These are phyloP conservation scores for Cladosporium cucumerinum DNA, from an alignment of 2,329 filamentous ascomycete species.

Conservation along the genomic window DNA sequence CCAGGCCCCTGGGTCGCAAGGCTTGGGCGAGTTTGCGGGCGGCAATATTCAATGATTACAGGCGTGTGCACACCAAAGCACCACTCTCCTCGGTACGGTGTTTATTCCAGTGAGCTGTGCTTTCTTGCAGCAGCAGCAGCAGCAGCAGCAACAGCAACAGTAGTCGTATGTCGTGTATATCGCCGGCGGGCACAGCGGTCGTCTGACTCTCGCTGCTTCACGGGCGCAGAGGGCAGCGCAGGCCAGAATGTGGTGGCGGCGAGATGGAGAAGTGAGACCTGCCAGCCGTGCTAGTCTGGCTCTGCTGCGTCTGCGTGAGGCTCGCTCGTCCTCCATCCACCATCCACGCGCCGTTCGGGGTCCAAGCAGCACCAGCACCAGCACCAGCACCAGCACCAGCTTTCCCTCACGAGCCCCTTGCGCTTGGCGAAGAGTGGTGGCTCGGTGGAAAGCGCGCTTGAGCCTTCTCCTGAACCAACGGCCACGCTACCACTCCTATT, in stretches of 20 bases:
- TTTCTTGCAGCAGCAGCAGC: slow-evolving; percentile 2
- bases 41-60: background rate
- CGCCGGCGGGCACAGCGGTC: background rate
- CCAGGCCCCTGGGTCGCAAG: slow-evolving; percentile 6
- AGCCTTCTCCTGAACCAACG: slow-evolving; percentile 11
- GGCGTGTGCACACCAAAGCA: background rate
- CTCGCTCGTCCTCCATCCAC: background rate
- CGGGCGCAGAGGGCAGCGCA: slow-evolving; percentile 11
- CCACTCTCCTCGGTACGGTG: background rate
- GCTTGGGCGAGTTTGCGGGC: background rate
- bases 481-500: background rate
- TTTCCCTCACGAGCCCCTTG: slow-evolving; percentile 1
- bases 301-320: background rate
- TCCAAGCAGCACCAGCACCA: background rate
- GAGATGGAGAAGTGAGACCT: slow-evolving; percentile 14
- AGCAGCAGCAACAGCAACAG: background rate
- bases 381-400: background rate
- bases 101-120: background rate
- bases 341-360: background rate
- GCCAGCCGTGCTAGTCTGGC: slow-evolving; percentile 3
- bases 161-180: background rate
- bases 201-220: background rate
- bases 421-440: background rate
- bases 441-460: slow-evolving; percentile 1
- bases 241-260: slow-evolving; percentile 11